Percentiles rank a stretch among this genome's conserved stretches.
These are phyloP conservation scores for Pelagophyceae sp. DNA, from an alignment of 352 stramenopile genomes.

Conservation along the genomic window DNA sequence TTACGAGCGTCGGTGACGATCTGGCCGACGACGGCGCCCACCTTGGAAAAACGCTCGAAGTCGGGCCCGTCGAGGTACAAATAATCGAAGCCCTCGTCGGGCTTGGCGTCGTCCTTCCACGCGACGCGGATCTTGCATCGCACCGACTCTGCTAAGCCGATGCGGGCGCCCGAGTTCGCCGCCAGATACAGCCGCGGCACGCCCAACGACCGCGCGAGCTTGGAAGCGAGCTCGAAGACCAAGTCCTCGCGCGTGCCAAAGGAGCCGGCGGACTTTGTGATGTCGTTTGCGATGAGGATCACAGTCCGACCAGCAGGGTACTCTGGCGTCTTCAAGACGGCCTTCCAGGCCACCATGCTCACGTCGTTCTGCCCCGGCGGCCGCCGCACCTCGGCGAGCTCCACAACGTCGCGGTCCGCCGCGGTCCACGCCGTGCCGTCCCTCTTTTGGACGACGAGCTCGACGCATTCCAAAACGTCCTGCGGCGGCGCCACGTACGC, in stretches of 20 bases:
- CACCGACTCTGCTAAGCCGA: slow-evolving; percentile 95
- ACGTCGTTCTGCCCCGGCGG: slow-evolving; percentile 92
- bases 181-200: slow-evolving; percentile 96
- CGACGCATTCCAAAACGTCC: slow-evolving; percentile 59
- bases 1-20: slow-evolving; percentile 46
- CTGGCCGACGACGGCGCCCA: slow-evolving; percentile 45
- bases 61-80: slow-evolving; percentile 89
- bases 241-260: slow-evolving; percentile 98
- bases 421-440: slow-evolving; percentile 26
- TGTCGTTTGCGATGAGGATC: slow-evolving; percentile 99
- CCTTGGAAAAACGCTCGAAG: slow-evolving; percentile 68
- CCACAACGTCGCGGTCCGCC: slow-evolving; percentile 48
- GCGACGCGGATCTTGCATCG: slow-evolving; percentile 93
- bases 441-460: slow-evolving; percentile 80
- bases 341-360: slow-evolving; percentile 98
- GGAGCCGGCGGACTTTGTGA: slow-evolving; percentile 96
- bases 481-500: slow-evolving; percentile 30
- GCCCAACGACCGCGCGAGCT: slow-evolving; percentile 69
- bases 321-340: slow-evolving; percentile 94
- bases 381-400: slow-evolving; percentile 67
- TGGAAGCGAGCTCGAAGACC: slow-evolving; percentile 94
- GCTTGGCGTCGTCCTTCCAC: slow-evolving; percentile 90
- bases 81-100: slow-evolving; percentile 96
- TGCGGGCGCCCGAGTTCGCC: slow-evolving; percentile 95
- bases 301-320: slow-evolving; percentile 90